These are phyloP conservation scores for Penicillium sp. DNA, from an alignment of 2,329 filamentous ascomycete species.

Conservation along the genomic window DNA sequence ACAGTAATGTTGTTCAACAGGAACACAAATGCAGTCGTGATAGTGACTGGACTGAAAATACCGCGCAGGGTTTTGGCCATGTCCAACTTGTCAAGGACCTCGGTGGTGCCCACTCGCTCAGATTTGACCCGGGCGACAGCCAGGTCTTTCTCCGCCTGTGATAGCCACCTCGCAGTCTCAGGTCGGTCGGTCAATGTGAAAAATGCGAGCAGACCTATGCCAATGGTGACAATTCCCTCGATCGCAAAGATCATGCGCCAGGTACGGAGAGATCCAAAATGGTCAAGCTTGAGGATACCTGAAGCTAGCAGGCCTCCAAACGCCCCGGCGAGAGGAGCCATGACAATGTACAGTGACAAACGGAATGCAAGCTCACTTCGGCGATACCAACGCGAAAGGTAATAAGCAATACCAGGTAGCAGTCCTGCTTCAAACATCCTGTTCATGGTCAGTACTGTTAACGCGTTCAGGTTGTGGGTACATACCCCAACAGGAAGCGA, in stretches of 20 bases:
- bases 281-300: conserved; percentile 63
- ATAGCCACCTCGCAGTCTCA: conserved; percentile 67
- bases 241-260: conserved; percentile 75
- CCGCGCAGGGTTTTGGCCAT: conserved; percentile 61
- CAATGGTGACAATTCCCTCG: conserved; percentile 67
- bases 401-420: conserved; percentile 74
- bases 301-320: conserved; percentile 69
- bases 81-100: conserved; percentile 66
- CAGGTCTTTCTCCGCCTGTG: conserved; percentile 65
- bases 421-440: conserved; percentile 70
- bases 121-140: conserved; percentile 69
- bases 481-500: conserved; percentile 62
- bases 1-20: conserved; percentile 70
- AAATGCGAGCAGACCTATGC: conserved; percentile 62
- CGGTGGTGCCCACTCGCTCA: conserved; percentile 64
- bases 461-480: background rate
- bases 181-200: conserved; percentile 69
- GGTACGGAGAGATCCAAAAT: conserved; percentile 57
- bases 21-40: conserved; percentile 61
- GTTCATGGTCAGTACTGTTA: background rate
- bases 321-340: conserved; percentile 69
- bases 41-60: conserved; percentile 64
- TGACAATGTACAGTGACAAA: conserved; percentile 69
- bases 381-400: conserved; percentile 72
- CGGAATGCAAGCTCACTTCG: conserved; percentile 68